Evolutionary conservation across 495 filamentous ascomycete species (phyloP).

Genomic region (Bathelium albidoporum): DNA sequence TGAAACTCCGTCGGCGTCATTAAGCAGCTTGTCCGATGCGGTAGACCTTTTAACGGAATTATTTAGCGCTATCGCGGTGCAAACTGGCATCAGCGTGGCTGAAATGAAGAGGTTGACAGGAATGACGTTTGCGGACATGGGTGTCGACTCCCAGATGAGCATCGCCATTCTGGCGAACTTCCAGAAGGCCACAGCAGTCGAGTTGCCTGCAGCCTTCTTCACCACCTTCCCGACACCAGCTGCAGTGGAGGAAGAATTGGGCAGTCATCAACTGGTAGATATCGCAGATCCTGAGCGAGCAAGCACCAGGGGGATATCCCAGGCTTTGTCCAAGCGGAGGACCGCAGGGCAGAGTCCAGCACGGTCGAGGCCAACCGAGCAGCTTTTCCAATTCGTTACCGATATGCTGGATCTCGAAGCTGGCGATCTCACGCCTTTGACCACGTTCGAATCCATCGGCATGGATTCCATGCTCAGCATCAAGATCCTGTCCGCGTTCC

Average conservation of each 20-base stretch:
- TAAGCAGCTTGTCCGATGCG: conserved; percentile 8
- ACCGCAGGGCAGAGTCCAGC: conserved; percentile 8
- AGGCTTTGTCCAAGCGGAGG: not conserved
- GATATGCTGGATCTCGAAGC: conserved; percentile 12
- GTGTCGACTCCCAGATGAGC: conserved; percentile 15
- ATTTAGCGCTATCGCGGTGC: conserved; percentile 8
- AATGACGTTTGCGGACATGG: conserved; percentile 10
- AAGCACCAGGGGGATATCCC: conserved; percentile 1
- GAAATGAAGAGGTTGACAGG: conserved; percentile 9
- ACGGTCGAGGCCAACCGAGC: not conserved
- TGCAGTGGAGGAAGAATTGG: conserved; percentile 13
- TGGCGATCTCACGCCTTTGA: conserved; percentile 10
- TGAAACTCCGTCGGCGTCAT: not conserved
- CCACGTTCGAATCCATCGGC: conserved; percentile 14
- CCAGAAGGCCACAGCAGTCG: conserved; percentile 11
- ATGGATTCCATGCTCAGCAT: conserved; percentile 16
- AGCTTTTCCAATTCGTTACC: conserved; percentile 10
- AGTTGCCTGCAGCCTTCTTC: conserved; percentile 17
- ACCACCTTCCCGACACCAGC: conserved; percentile 10
- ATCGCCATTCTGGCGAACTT: conserved; percentile 14
- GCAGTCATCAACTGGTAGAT: conserved; percentile 8
- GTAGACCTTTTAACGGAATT: conserved; percentile 9
- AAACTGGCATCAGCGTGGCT: conserved; percentile 11
- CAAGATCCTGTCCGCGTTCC: conserved; percentile 14
- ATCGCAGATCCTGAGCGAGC: not conserved